Evolutionary conservation across 371 early-diverging fungal genomes (phyloP).

Genomic region (Batkoa obscura): DNA sequence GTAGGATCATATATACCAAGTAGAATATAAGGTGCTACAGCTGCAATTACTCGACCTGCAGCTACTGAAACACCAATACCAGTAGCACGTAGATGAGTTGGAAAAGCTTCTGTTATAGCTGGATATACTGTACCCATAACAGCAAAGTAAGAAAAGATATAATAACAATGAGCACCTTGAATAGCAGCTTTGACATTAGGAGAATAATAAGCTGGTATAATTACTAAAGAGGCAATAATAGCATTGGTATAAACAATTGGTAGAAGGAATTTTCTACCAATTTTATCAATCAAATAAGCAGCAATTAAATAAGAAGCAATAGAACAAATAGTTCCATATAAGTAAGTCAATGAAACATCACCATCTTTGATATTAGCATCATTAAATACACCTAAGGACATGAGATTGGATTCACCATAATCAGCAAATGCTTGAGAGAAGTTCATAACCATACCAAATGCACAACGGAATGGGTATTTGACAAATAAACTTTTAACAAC

Average conservation of each 20-base stretch:
- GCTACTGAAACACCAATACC: constrained; percentile 9
- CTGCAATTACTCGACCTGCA: constrained; percentile 5
- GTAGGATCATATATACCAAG: constrained; percentile 3
- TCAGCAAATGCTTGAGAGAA: constrained; percentile 9
- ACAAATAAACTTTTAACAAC: neutral
- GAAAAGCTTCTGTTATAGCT: constrained; percentile 7
- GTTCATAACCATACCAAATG: constrained; percentile 6
- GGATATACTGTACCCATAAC: constrained; percentile 4
- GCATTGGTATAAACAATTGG: constrained; percentile 6
- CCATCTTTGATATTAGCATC: constrained; percentile 2
- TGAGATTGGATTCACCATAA: constrained; percentile 7
- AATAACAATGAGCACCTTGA: constrained; percentile 5
- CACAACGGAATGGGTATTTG: constrained; percentile 7
- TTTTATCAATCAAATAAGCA: constrained; percentile 3
- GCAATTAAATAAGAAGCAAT: constrained; percentile 2
- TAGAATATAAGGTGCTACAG: constrained; percentile 4
- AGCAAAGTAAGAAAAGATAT: constrained; percentile 2
- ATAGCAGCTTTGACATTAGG: neutral
- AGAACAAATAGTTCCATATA: constrained; percentile 4
- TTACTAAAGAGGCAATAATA: constrained; percentile 3
- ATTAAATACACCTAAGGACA: constrained; percentile 3
- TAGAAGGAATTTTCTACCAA: constrained; percentile 7
- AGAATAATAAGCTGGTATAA: constrained; percentile 7
- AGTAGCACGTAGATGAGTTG: constrained; percentile 7
- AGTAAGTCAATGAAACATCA: constrained; percentile 5